Percentiles rank a stretch among this genome's conserved stretches.
phyloP scores from a whole-genome alignment of 495 filamentous ascomycete species.

The Cetradonia linearis region DNA sequence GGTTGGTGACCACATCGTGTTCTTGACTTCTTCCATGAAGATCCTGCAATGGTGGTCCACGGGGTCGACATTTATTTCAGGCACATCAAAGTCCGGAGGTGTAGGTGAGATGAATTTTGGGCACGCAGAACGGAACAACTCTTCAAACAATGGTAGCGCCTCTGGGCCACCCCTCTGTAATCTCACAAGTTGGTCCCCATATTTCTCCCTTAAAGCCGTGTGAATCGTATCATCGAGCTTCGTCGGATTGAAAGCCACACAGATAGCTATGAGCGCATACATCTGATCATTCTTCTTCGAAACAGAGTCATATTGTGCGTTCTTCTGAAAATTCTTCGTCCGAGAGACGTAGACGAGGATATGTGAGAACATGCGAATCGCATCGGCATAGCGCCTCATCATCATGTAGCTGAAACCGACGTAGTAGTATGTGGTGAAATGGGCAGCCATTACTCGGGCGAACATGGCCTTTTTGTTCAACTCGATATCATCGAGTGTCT shows the following conservation, averaged over 20 bases:
- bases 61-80: constrained; percentile 87
- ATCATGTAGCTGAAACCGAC: constrained; percentile 99
- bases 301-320: constrained; percentile 87
- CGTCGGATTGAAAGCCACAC: constrained; percentile 92
- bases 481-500: constrained; percentile 98
- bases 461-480: constrained; percentile 99
- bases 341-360: constrained; percentile 97
- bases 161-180: constrained; percentile 94
- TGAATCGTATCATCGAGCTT: constrained; percentile 98
- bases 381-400: constrained; percentile 98
- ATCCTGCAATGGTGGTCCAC: constrained; percentile 92
- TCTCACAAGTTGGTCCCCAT: constrained; percentile 89
- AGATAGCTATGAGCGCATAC: constrained; percentile 98
- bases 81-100: constrained; percentile 93
- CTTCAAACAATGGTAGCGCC: constrained; percentile 88
- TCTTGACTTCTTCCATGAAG: constrained; percentile 99
- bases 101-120: constrained; percentile 99
- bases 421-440: constrained; percentile 99
- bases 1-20: constrained; percentile 85
- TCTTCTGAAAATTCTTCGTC: constrained; percentile 99
- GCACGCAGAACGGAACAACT: constrained; percentile 89
- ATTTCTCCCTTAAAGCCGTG: constrained; percentile 95
- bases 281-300: constrained; percentile 99
- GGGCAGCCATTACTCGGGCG: constrained; percentile 96
- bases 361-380: constrained; percentile 99